Conservation (phyloP, 2,329 filamentous ascomycete species). For the Talaromyces sp. region DNA sequence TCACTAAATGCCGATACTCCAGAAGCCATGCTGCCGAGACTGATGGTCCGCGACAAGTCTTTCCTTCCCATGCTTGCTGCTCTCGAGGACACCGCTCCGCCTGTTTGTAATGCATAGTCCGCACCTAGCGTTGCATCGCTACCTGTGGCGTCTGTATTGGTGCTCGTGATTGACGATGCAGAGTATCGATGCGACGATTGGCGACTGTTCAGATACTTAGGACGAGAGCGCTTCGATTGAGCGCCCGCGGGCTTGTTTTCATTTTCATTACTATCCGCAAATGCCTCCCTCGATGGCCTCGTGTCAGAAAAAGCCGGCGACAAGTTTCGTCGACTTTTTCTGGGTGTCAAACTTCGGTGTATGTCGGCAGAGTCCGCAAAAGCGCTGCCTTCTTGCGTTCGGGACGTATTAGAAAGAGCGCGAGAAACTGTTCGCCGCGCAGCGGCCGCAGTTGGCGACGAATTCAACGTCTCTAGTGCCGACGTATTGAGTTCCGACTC, state of each 20-base stretch:
- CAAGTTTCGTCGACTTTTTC: conserved; percentile 29
- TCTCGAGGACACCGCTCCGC: conserved; percentile 58
- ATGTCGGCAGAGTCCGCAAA: conserved; percentile 10
- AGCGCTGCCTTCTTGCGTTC: conserved; percentile 12
- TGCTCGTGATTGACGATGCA: conserved; percentile 53
- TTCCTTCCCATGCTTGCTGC: background rate
- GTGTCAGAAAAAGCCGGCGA: conserved; percentile 26
- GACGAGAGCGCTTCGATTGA: conserved; percentile 42
- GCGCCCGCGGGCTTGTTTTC: conserved; percentile 20
- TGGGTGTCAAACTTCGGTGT: conserved; percentile 24
- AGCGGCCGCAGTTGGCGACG: conserved; percentile 45
- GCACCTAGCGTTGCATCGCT: conserved; percentile 72
- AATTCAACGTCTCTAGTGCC: conserved; percentile 40
- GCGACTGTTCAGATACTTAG: conserved; percentile 54
- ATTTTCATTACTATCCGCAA: conserved; percentile 24
- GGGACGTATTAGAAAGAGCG: conserved; percentile 32
- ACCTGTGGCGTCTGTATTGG: conserved; percentile 56
- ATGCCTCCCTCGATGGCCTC: conserved; percentile 29
- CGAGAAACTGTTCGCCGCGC: conserved; percentile 40
- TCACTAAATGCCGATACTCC: conserved; percentile 58
- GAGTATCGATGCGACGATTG: conserved; percentile 58
- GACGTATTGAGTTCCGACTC: conserved; percentile 33
- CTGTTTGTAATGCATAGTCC: conserved; percentile 79
- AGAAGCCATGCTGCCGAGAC: conserved; percentile 84
- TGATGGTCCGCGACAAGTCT: conserved; percentile 69